A percentile compares a stretch with the other conserved stretches of the same genome.
Evolutionary conservation across 257 asterid genomes (phyloP).

Genomic region (Solanum etuberosum): DNA sequence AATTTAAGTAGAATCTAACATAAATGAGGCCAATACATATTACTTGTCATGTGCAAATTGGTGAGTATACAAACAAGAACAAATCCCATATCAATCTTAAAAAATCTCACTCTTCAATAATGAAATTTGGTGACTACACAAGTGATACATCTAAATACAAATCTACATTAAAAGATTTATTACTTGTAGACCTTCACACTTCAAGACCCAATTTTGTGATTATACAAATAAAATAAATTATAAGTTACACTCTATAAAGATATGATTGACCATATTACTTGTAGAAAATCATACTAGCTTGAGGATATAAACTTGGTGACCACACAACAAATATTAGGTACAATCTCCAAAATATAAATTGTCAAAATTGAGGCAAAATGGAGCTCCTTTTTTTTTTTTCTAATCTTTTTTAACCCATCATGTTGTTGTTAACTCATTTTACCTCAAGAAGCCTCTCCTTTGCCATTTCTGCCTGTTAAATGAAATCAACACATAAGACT

Average conservation of each 20-base stretch:
- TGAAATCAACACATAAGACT: background rate
- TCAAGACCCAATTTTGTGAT: background rate
- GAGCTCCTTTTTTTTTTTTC: background rate
- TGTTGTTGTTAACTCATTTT: background rate
- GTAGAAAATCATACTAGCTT: background rate
- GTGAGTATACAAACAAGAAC: background rate
- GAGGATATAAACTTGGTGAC: background rate
- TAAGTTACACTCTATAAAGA: background rate
- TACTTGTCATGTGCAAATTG: background rate
- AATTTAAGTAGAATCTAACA: background rate
- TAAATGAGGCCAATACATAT: background rate
- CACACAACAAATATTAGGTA: background rate
- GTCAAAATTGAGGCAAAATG: background rate
- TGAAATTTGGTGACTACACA: background rate
- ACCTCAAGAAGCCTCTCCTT: slow-evolving; percentile 8
- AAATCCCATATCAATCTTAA: background rate
- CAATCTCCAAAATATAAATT: background rate
- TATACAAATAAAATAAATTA: background rate
- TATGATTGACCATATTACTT: background rate
- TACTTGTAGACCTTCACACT: background rate
- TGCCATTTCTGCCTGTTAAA: slow-evolving; percentile 4
- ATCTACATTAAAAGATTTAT: background rate
- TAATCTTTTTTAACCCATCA: background rate
- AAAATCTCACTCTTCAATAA: background rate
- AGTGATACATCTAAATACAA: background rate